Evolutionary conservation across 306 rosid genomes (phyloP), one percentile per base, ranked within the genome.

Genomic region (Fragaria iinumae): DNA sequence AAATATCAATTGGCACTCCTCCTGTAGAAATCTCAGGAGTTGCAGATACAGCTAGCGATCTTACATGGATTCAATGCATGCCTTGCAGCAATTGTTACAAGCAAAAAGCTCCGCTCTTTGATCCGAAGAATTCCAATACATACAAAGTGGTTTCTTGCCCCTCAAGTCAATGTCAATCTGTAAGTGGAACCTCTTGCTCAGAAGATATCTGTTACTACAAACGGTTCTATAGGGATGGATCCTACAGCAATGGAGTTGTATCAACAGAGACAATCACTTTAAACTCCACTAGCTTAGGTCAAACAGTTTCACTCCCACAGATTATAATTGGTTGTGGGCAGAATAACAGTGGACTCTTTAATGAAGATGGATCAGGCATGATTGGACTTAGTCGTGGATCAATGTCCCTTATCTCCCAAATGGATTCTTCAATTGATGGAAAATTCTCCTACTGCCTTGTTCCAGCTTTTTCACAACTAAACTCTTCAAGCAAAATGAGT

Each of bases 181-280:
- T 27, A 44, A 27, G 0, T 9, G 59, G 59, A 47, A 70, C 44
- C 47, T 34, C n/a, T 8, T 34, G 47, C 70, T 65, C 56, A 8
- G 25, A 8, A 13, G 59, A 8, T 6, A 17, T 48, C n/a, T 48
- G 74, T 48, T 13, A 29, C 13, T 70, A 70, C 74, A 47, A 2
- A 70, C 14, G 18, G 20, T 27, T 52, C 5, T 70, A 70, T 17
- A n/a, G 41, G 5, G 74, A 48, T 17, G 2, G 2, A 0, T 87
- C 91, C 6, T 41, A 11, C 14, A 36, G 86, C 34, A 0, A 49
- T 0, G 91, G 93, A 5, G 74, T 77, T 43, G 21, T 91, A 20
- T 89, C 90, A 11, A 8, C 65, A 0, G 97, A 91, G 0, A 80
- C 81, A 0, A 17, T 89, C 49, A 79, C 90, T 6, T 70, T 91